Evolutionary conservation across 495 filamentous ascomycete genomes (phyloP).

Genomic region (Cercophora newfieldiana): DNA sequence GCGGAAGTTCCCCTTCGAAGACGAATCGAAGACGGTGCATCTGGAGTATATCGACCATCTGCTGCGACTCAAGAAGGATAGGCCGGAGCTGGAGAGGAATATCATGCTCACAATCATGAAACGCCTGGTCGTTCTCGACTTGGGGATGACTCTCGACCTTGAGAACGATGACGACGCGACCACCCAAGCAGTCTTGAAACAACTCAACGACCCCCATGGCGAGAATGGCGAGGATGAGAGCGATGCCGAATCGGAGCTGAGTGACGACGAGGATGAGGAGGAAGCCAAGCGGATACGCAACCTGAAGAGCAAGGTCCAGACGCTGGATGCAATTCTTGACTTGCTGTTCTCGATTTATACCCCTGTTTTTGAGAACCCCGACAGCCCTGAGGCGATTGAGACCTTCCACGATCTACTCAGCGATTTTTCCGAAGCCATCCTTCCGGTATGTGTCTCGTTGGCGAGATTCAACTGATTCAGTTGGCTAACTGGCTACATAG

Average conservation of each 20-base stretch:
- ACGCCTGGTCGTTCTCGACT: constrained; percentile 82
- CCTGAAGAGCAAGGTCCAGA: constrained; percentile 78
- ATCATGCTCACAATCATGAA: constrained; percentile 83
- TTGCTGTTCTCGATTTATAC: constrained; percentile 81
- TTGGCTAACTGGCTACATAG: constrained; percentile 18
- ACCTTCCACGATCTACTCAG: constrained; percentile 71
- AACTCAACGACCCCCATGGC: constrained; percentile 39
- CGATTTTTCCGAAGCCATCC: constrained; percentile 80
- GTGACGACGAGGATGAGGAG: constrained; percentile 50
- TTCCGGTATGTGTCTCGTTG: constrained; percentile 66
- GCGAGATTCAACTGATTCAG: neutral
- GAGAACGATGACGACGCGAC: constrained; percentile 60
- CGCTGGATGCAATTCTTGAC: constrained; percentile 91
- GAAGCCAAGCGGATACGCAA: constrained; percentile 53
- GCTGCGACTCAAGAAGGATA: constrained; percentile 69
- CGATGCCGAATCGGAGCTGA: constrained; percentile 52
- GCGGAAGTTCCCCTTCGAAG: constrained; percentile 70
- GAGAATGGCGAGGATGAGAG: constrained; percentile 63
- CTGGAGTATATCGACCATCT: constrained; percentile 78
- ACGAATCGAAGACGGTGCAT: constrained; percentile 69
- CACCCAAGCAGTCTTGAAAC: constrained; percentile 48
- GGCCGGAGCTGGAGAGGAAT: constrained; percentile 76
- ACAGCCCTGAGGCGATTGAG: constrained; percentile 48
- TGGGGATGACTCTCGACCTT: constrained; percentile 89
- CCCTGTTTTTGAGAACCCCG: constrained; percentile 60